Conservation (phyloP, 2,329 filamentous ascomycete species). For the Neodidymelliopsis sp. region DNA sequence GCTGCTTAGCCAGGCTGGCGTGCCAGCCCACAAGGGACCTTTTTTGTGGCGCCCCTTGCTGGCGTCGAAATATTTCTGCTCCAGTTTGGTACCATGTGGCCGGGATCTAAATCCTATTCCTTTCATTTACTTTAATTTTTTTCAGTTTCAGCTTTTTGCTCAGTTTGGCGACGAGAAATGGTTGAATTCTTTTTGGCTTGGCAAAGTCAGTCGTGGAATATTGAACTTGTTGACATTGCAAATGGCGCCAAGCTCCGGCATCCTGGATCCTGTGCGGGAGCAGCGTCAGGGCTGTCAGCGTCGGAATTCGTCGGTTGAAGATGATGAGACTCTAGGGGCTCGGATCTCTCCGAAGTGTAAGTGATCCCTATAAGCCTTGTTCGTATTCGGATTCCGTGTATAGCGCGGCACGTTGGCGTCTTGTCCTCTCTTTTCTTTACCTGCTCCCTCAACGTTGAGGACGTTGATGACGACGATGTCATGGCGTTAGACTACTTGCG, state of each 20-base stretch:
- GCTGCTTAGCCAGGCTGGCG: too few relatives aligned
- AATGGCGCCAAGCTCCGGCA: slow-evolving; percentile 1
- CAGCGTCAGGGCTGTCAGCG: slow-evolving; percentile 7
- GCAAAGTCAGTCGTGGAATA: not conserved
- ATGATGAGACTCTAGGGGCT: slow-evolving; percentile 1
- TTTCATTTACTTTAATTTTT: too few relatives aligned
- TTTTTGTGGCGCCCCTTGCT: not conserved
- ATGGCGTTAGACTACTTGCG: not conserved
- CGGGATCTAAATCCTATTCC: slow-evolving; percentile 4
- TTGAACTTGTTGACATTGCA: too few relatives aligned
- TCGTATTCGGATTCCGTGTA: slow-evolving; percentile 6
- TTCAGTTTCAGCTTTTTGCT: too few relatives aligned
- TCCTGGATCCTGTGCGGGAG: slow-evolving; percentile 10
- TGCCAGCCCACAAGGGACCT: too few relatives aligned
- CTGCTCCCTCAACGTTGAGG: too few relatives aligned
- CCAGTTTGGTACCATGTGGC: slow-evolving; percentile 1
- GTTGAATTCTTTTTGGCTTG: not conserved
- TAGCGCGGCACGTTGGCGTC: too few relatives aligned
- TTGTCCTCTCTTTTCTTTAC: too few relatives aligned
- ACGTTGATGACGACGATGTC: slow-evolving; percentile 5
- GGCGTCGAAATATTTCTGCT: not conserved
- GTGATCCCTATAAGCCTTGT: not conserved
- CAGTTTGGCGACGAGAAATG: not conserved
- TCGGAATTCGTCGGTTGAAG: not conserved
- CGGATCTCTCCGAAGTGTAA: slow-evolving; percentile 12